A percentile compares a stretch with the other conserved stretches of the same genome.
Conservation (phyloP, 2,329 filamentous ascomycete species). For the Epichloe hybrida region DNA sequence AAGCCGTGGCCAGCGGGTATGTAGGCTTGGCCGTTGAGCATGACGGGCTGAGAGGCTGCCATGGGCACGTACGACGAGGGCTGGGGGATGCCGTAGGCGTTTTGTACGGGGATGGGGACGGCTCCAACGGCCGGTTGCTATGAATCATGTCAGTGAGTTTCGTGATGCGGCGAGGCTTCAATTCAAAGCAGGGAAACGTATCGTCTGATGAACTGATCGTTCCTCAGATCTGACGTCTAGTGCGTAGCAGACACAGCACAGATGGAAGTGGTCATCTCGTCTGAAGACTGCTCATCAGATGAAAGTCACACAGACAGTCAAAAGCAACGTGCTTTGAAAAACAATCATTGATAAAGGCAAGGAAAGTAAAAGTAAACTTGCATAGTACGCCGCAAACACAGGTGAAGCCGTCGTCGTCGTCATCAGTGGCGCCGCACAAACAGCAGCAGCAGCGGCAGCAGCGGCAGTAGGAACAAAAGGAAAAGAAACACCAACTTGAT, state of each 20-base stretch:
- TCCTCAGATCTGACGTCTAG: background rate
- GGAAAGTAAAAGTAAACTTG: constrained; percentile 18
- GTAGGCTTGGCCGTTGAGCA: constrained; percentile 18
- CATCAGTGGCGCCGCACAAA: constrained; percentile 11
- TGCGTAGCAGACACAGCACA: background rate
- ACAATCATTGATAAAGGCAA: background rate
- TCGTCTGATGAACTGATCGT: background rate
- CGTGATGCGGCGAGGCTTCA: background rate
- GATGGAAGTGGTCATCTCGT: background rate
- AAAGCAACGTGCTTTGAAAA: constrained; percentile 5
- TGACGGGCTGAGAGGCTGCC: constrained; percentile 17
- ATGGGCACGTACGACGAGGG: constrained; percentile 7
- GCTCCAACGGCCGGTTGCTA: constrained; percentile 19
- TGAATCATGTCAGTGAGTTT: constrained; percentile 7
- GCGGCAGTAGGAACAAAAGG: constrained; percentile 12
- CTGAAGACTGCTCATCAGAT: background rate
- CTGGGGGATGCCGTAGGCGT: constrained; percentile 20
- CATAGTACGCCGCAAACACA: constrained; percentile 23
- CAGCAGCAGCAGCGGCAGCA: constrained; percentile 10
- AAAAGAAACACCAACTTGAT: constrained; percentile 19
- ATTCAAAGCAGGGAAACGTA: too few relatives aligned
- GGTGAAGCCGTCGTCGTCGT: constrained; percentile 15
- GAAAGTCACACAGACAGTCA: background rate
- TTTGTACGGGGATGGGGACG: constrained; percentile 15
- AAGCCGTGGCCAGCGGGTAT: constrained; percentile 10